Base-by-base conservation (phyloP, 129 eudicot species). In the Centella asiatica region DNA sequence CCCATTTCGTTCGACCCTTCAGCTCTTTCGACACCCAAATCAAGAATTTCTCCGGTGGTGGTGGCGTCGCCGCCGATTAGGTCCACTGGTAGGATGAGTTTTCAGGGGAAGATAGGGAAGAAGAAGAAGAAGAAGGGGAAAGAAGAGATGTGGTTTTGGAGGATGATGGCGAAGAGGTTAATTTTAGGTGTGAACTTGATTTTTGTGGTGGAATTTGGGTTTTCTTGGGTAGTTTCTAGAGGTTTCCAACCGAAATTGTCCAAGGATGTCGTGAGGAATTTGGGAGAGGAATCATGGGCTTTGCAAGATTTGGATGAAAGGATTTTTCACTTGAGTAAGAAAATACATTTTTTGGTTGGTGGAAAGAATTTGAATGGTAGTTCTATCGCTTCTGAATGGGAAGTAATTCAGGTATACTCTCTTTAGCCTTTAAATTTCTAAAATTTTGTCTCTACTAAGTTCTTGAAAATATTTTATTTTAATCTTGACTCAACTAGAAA, bases 391-490 rank as follows among this genome's bases (percentile, higher is more conserved):
- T 77, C 82, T 4, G 63, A 28, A 17, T 90, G 95, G 85, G 62
- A 75, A 66, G 66, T 90, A 37, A 70, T 66, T 69, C 88, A 87
- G 95, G 98, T 90, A 57, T 6, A 0, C 19, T 12, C 17, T 59
- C 8, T 22, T 20, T 22, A 7, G 3, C 27, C 46, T 33, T 40
- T 18, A 4, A n/a, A n/a, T n/a, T n/a, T n/a, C n/a, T n/a, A n/a
- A n/a, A n/a, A n/a, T n/a, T n/a, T 44, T 3, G 17, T n/a, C 13
- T 42, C 3, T 42, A 1, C 3, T 37, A 12, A 11, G 4, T 42
- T 1, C 15, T 17, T 11, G 15, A 6, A 42, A 32, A 19, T 11
- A 18, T 57, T n/a, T 19, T 32, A n/a, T 57, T 57, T 34, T 2
- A 58, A 22, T 56, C 13, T 19, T 56, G 25, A 28, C 12, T 3